Evolutionary conservation across 106 monocot genomes (phyloP), one percentile per base, ranked within the genome.

Genomic region (Dendrobium officinale): DNA sequence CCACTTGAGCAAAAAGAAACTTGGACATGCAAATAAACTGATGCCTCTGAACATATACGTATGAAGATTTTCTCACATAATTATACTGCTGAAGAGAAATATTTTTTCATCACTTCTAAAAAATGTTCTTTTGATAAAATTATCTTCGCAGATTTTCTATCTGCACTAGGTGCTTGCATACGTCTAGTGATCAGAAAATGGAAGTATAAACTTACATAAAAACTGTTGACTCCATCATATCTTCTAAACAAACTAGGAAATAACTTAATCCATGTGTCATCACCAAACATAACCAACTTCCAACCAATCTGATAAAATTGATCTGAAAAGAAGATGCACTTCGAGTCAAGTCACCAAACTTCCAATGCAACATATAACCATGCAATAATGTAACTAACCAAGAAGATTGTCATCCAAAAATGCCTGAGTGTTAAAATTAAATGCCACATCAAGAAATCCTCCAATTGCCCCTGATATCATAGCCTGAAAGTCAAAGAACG

Each of bases 381-480:
- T 6, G 45, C 67, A 78, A 27, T n/a, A 59, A 41, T 55, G 33
- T 42, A 58, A 89, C 91, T 91, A 70, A 99, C 98, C 88, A 77
- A 99, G 82, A 29, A 99, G 87, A 86, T 95, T 99, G 82, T 99
- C 98, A 64, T 99, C 98, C 42, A 89, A 82, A 74, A 99, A 83
- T 37, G 89, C 95, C 82, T 99, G 87, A 17, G 98, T 90, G 72
- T 99, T 95, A 81, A 99, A 95, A 80, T 99, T 99, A 81, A 99
- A 93, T 73, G 95, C 98, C 27, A 99, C 89, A 77, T 99, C 98
- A 24, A 99, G 72, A 80, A 91, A 99, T 22, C 94, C 91, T 77
- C 98, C 98, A 83, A 99, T 90, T 74, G 91, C 91, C 24, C 98
- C 98, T 77, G 98, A 99, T 68, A 99, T 89, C 84, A 99, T 95